phyloP scores from a whole-genome alignment of 768 basidiomycete genomes.

The Neoboletus magnificus region DNA sequence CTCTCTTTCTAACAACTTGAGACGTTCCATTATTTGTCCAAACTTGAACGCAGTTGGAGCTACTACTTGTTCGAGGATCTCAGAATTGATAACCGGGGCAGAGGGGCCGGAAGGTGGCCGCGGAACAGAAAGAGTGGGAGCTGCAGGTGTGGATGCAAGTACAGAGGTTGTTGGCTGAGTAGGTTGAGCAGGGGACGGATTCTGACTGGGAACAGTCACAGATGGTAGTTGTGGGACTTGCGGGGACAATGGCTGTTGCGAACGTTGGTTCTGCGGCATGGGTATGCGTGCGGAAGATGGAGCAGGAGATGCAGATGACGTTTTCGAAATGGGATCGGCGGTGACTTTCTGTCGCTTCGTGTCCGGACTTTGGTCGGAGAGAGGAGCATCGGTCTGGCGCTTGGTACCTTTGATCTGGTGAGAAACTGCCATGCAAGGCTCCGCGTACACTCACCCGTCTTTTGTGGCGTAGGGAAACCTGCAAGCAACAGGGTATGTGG shows the following conservation, averaged over 20 bases:
- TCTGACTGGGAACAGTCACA: background rate
- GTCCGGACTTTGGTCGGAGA: slow-evolving; percentile 41
- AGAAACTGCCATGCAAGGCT: slow-evolving; percentile 3
- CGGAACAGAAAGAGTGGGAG: slow-evolving; percentile 8
- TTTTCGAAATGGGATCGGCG: slow-evolving; percentile 15
- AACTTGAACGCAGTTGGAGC: slow-evolving; percentile 11
- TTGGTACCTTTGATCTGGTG: slow-evolving; percentile 34
- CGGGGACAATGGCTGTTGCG: slow-evolving; percentile 16
- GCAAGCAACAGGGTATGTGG: slow-evolving; percentile 46
- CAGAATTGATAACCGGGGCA: background rate
- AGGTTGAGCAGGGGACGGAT: slow-evolving; percentile 8
- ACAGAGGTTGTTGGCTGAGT: slow-evolving; percentile 2
- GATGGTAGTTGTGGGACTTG: slow-evolving; percentile 22
- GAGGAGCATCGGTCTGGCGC: slow-evolving; percentile 40
- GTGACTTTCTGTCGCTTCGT: slow-evolving; percentile 38
- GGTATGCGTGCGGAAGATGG: slow-evolving; percentile 22
- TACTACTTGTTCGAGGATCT: slow-evolving; percentile 17
- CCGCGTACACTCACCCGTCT: slow-evolving; percentile 26
- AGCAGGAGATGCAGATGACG: slow-evolving; percentile 19
- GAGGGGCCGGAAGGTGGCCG: slow-evolving; percentile 9
- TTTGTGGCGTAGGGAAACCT: slow-evolving; percentile 42
- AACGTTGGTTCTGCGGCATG: slow-evolving; percentile 19
- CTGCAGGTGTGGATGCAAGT: slow-evolving; percentile 5
- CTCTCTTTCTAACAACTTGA: slow-evolving; percentile 17
- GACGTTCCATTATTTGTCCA: slow-evolving; percentile 23